Percentiles rank a stretch among this genome's conserved stretches.
Conservation (phyloP, 2,329 filamentous ascomycete species). For the Colletotrichum navitas region DNA sequence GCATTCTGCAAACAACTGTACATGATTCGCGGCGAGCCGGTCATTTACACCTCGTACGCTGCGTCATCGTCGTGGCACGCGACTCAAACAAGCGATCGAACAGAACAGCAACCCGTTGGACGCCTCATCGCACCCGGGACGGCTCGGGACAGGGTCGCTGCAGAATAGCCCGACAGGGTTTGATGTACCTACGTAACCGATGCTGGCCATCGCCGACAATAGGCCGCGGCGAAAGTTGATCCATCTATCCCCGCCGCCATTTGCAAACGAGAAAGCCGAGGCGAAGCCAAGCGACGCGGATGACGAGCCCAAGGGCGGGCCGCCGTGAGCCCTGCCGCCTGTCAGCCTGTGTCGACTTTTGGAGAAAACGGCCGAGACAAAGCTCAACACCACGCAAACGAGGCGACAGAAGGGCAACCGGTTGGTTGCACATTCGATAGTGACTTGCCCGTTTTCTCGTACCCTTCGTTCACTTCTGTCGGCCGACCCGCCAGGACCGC, state of each 20-base stretch:
- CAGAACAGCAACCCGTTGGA: background rate
- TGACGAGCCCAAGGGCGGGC: conserved; percentile 7
- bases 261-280: conserved; percentile 21
- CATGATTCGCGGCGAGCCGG: background rate
- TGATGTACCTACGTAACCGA: conserved; percentile 22
- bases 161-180: conserved; percentile 4
- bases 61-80: conserved; percentile 7
- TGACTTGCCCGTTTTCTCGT: background rate
- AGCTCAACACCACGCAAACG: background rate
- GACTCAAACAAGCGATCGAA: background rate
- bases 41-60: background rate
- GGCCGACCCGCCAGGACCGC: background rate
- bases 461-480: background rate
- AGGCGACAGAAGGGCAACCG: background rate
- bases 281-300: conserved; percentile 31
- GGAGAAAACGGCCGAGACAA: background rate
- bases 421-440: background rate
- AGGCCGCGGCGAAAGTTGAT: conserved; percentile 33
- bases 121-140: background rate
- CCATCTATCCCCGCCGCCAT: conserved; percentile 32
- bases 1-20: background rate
- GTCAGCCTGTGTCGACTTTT: background rate
- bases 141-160: background rate
- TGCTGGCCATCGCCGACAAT: conserved; percentile 27
- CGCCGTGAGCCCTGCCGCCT: background rate